Percentiles rank a stretch among this genome's conserved stretches.
Conservation (phyloP, 163 green algal species). For the Scenedesmus sp. region DNA sequence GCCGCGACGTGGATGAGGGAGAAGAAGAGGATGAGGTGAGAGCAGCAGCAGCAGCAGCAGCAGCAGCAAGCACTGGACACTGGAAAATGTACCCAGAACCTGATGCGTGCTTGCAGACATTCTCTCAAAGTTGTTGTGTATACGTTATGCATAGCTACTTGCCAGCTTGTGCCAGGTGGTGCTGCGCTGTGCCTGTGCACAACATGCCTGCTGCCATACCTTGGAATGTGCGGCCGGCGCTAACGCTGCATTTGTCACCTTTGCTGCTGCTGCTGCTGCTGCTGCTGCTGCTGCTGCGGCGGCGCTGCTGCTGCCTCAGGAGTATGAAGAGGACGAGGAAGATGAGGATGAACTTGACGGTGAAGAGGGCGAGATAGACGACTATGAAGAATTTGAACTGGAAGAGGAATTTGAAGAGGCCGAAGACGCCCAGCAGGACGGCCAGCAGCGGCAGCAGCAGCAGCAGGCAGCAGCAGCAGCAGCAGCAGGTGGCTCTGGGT, state of each 20-base stretch:
- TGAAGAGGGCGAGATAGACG: conserved; percentile 47
- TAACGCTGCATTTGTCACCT: neutral
- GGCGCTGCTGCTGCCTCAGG: neutral
- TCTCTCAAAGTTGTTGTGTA: no score
- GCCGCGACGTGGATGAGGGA: conserved; percentile 38
- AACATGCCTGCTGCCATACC: neutral
- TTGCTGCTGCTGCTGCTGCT: neutral
- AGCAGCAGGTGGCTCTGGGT: neutral
- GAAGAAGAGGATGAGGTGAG: conserved; percentile 52
- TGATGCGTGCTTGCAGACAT: neutral
- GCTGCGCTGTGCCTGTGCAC: no score
- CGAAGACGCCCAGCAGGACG: neutral
- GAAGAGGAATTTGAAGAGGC: conserved; percentile 35
- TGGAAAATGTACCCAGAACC: neutral
- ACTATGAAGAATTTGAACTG: conserved; percentile 35
- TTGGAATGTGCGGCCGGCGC: neutral
- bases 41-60: conserved; percentile 8
- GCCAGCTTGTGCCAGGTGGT: no score
- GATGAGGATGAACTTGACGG: conserved; percentile 40
- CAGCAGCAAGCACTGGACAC: neutral
- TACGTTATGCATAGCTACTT: no score
- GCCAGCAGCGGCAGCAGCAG: neutral
- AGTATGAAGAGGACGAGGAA: conserved; percentile 36
- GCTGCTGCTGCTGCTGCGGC: neutral
- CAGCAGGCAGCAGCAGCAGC: neutral